These are phyloP conservation scores for Sechiopsis laciniata DNA, from an alignment of 306 rosid species.

Conservation along the genomic window DNA sequence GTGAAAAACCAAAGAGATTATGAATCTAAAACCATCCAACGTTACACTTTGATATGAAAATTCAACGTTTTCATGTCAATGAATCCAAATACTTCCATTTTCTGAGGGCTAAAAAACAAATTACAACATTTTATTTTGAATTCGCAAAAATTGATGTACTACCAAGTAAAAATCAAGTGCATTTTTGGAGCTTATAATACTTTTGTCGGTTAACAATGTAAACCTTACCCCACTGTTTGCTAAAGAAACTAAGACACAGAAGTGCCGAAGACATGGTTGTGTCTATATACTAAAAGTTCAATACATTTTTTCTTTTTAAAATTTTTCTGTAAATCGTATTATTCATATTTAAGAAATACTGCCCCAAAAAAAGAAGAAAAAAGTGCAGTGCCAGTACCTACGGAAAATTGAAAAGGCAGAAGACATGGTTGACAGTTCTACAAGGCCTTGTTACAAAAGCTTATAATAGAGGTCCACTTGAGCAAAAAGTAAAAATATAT, in stretches of 20 bases:
- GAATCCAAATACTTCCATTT: neutral
- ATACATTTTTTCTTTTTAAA: neutral
- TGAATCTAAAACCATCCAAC: neutral
- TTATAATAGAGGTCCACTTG: neutral
- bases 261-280: neutral
- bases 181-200: neutral
- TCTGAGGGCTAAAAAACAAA: neutral
- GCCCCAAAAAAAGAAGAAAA: neutral
- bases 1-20: neutral
- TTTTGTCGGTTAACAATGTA: neutral
- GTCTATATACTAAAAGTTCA: neutral
- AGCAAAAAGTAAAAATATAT: no score
- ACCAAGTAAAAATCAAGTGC: constrained; percentile 6
- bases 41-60: neutral
- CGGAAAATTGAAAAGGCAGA: neutral
- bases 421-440: neutral
- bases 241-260: neutral
- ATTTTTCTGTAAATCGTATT: neutral
- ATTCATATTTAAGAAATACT: neutral
- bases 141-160: neutral
- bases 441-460: neutral
- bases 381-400: neutral
- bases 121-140: neutral
- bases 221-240: neutral
- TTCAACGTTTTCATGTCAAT: constrained; percentile 14